Base-by-base conservation (phyloP, 1,284 basidiomycete species). In the Ustilago xerochloae region DNA sequence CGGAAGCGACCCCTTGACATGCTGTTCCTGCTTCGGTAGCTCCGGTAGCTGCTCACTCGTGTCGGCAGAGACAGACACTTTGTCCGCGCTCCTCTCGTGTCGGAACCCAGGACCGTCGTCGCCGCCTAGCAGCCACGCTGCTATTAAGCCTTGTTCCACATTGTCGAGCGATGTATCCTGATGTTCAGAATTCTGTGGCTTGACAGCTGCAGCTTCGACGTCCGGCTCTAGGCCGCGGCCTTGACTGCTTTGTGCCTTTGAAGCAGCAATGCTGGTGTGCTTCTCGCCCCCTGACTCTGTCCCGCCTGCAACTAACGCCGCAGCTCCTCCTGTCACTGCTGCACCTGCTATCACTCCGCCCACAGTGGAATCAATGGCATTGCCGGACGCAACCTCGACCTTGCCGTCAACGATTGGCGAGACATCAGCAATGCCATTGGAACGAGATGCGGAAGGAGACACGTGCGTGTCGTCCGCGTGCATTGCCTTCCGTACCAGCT, bases 111-210 rank as follows among this genome's bases (percentile, higher is more conserved):
- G 62, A 12, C 10, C 32, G 6, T 66, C 71, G 7, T 71, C 69
- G 18, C 73, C 78, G 47, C 78, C 79, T 6, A 81, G 71, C 26
- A 81, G 60, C 79, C 79, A 81, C 32, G 70, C 76, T 5, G 75
- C 78, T 6, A 81, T 56, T 15, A 68, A 38, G 6, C 62, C 63
- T 18, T 71, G 63, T 6, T 75, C 67, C 18, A 55, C 62, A 15
- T 53, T 29, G 4, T 67, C 58, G 12, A 74, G 51, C 46, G 67
- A 70, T 6, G 62, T 70, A 43, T 10, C 29, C 30, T 55, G 26
- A 29, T 26, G 16, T 28, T 39, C 41, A 4, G 16, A 26, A 18
- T n/a, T 24, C 20, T 16, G 9, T 35, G 57, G 41, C 35, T 50
- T 16, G 15, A 20, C 16, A 41, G 20, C 15, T 20, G 38, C 50